Conservation (phyloP, 306 rosid species). For the Rosa rugosa region DNA sequence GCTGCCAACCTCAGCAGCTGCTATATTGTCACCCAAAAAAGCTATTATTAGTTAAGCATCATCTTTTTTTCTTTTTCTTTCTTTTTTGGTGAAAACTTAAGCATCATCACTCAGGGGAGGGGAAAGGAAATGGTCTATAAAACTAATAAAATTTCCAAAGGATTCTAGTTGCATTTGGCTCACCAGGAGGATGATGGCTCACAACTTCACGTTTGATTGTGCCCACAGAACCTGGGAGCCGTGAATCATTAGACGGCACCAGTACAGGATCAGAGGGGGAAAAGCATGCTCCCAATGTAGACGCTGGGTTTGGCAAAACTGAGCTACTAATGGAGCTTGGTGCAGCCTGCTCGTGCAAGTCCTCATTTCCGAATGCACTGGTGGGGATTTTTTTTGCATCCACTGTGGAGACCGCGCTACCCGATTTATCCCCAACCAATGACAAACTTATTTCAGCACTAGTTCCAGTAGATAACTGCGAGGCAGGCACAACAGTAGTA, state of each 20-base stretch:
- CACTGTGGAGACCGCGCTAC: slow-evolving; percentile 39
- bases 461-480: slow-evolving; percentile 36
- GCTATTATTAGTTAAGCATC: background rate
- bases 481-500: slow-evolving; percentile 37
- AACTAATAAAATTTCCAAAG: slow-evolving; percentile 2
- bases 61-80: background rate
- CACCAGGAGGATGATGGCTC: slow-evolving; percentile 46
- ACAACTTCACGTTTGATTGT: slow-evolving; percentile 65
- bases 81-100: background rate
- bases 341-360: slow-evolving; percentile 30
- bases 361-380: slow-evolving; percentile 40
- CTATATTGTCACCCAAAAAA: slow-evolving; percentile 26
- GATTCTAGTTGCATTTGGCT: slow-evolving; percentile 45
- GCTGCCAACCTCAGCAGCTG: slow-evolving; percentile 58
- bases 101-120: slow-evolving; percentile 4
- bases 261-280: slow-evolving; percentile 64
- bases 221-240: slow-evolving; percentile 60
- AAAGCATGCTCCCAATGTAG: slow-evolving; percentile 52
- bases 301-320: slow-evolving; percentile 35
- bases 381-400: slow-evolving; percentile 40
- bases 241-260: slow-evolving; percentile 58
- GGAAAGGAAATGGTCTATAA: background rate
- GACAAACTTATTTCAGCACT: slow-evolving; percentile 47
- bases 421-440: slow-evolving; percentile 40
- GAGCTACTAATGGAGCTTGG: slow-evolving; percentile 39